phyloP scores from a whole-genome alignment of 768 basidiomycete genomes.

The Phanerochaete carnosa region DNA sequence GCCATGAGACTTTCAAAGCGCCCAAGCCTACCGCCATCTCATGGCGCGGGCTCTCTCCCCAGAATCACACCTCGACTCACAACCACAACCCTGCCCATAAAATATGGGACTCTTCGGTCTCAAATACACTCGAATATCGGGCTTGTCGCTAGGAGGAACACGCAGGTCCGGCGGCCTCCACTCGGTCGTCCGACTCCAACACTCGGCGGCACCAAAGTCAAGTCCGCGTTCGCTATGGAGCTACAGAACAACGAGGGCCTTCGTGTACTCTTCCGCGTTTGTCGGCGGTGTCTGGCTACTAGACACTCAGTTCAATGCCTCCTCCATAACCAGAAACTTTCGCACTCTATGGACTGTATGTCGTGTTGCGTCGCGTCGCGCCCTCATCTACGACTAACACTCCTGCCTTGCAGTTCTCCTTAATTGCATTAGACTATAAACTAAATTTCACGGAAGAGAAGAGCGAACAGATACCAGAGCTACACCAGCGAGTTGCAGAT shows the following conservation, averaged over 20 bases:
- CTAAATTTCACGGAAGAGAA: conserved; percentile 77
- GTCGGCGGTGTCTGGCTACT: conserved; percentile 8
- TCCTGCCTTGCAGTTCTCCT: conserved; percentile 45
- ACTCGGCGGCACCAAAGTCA: not conserved
- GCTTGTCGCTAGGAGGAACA: not conserved
- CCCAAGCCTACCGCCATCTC: too few relatives aligned
- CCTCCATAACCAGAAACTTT: conserved; percentile 43
- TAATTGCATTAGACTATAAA: conserved; percentile 83
- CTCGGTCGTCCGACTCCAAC: not conserved
- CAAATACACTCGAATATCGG: not conserved
- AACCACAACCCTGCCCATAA: not conserved
- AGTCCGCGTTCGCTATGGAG: not conserved
- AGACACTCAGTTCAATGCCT: conserved; percentile 46
- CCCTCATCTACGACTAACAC: not conserved
- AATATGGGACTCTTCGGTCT: not conserved
- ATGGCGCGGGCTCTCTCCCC: not conserved
- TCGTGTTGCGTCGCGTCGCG: conserved; percentile 4
- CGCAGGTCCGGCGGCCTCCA: not conserved
- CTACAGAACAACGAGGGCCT: not conserved
- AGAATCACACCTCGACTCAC: not conserved
- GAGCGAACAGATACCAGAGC: conserved; percentile 66
- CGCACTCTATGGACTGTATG: conserved; percentile 50
- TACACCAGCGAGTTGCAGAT: conserved; percentile 84
- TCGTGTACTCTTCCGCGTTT: not conserved
- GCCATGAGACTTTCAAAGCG: too few relatives aligned